Evolutionary conservation across 805 yeast genomes (phyloP).

Genomic region (Komagataella pseudopastoris): DNA sequence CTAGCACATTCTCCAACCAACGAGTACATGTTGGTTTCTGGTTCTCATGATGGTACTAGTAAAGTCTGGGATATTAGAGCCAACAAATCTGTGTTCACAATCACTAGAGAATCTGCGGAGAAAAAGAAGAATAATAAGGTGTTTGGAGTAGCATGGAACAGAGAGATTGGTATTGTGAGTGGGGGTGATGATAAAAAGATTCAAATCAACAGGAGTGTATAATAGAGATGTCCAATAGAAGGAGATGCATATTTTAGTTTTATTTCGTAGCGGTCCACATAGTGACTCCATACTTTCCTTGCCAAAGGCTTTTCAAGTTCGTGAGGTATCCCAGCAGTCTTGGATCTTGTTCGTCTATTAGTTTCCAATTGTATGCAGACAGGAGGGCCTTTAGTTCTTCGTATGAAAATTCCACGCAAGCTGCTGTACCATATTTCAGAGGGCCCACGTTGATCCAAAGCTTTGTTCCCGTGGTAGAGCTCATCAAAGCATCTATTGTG

Average conservation of each 20-base stretch:
- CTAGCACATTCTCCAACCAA: conserved; percentile 64
- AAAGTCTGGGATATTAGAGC: conserved; percentile 95
- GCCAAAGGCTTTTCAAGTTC: conserved; percentile 55
- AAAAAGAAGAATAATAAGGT: conserved; percentile 47
- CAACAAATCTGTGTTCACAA: conserved; percentile 66
- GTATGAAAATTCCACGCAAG: conserved; percentile 57
- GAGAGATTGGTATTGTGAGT: conserved; percentile 68
- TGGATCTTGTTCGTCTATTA: conserved; percentile 21
- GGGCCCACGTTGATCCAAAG: conserved; percentile 92
- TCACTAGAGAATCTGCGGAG: conserved; percentile 49
- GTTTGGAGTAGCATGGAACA: conserved; percentile 79
- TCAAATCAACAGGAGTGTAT: conserved; percentile 45
- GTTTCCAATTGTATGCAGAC: conserved; percentile 48
- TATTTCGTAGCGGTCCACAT: conserved; percentile 30
- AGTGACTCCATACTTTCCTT: conserved; percentile 59
- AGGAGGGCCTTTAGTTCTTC: conserved; percentile 55
- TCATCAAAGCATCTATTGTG: conserved; percentile 33
- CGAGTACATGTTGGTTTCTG: conserved; percentile 75
- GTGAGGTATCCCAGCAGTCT: conserved; percentile 50
- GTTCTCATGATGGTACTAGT: conserved; percentile 93
- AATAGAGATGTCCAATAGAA: not conserved
- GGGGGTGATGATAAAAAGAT: conserved; percentile 93
- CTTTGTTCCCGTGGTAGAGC: conserved; percentile 21
- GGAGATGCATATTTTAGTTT: not conserved
- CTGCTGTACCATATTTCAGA: conserved; percentile 78